Conservation (phyloP, 1,284 basidiomycete species). For the Leccinum fallax region DNA sequence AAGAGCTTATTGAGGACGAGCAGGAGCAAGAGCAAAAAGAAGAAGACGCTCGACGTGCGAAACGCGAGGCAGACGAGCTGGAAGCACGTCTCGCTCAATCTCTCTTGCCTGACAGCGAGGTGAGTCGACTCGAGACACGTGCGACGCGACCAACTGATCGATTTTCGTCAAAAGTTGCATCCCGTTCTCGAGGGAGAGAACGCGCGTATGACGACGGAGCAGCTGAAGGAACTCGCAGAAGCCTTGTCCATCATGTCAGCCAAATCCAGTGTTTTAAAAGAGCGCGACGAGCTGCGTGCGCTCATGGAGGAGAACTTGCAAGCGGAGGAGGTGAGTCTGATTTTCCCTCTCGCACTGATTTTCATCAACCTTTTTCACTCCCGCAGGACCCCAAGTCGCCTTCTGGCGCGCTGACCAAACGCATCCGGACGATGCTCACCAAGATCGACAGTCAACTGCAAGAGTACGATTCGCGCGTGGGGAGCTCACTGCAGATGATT, state of each 20-base stretch:
- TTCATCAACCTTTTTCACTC: slow-evolving; percentile 1
- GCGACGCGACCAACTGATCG: neutral
- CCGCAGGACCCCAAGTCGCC: slow-evolving; percentile 76
- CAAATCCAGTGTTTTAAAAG: slow-evolving; percentile 96
- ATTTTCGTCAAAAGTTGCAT: slow-evolving; percentile 37
- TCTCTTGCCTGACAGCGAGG: slow-evolving; percentile 80
- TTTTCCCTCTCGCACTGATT: neutral
- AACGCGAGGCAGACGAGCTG: slow-evolving; percentile 75
- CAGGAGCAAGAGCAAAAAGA: slow-evolving; percentile 98
- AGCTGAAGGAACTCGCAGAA: slow-evolving; percentile 92
- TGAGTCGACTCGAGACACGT: slow-evolving; percentile 26
- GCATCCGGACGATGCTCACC: slow-evolving; percentile 93
- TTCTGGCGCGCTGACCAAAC: slow-evolving; percentile 85
- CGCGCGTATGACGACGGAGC: slow-evolving; percentile 96
- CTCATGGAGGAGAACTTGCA: slow-evolving; percentile 92
- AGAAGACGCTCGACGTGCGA: slow-evolving; percentile 85
- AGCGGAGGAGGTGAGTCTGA: slow-evolving; percentile 71
- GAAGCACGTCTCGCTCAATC: slow-evolving; percentile 77
- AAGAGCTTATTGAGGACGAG: slow-evolving; percentile 99
- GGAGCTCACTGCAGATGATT: slow-evolving; percentile 92
- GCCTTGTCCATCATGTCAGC: slow-evolving; percentile 91
- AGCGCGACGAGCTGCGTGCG: slow-evolving; percentile 87
- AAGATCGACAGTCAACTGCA: slow-evolving; percentile 94
- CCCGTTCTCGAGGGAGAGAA: slow-evolving; percentile 62
- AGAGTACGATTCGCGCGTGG: slow-evolving; percentile 91